Evolutionary conservation across 768 basidiomycete genomes (phyloP), one percentile per base, ranked within the genome.

Genomic region (Cantharellus anzutake): DNA sequence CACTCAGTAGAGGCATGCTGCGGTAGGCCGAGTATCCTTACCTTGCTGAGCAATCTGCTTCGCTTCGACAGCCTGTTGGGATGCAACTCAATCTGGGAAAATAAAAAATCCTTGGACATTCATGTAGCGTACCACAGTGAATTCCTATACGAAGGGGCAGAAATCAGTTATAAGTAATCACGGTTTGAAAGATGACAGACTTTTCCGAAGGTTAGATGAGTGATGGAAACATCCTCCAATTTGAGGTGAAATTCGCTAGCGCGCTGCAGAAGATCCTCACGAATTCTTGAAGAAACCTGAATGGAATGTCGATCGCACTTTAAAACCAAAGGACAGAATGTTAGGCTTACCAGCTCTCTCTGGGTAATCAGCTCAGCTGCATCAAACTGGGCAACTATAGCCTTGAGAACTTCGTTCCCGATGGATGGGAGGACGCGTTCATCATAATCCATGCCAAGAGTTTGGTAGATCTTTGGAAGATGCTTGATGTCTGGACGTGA

Each of bases 31-130:
- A 29, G 37, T 50, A n/a, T 3, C 63, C 73, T 55, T 65, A 89
- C 88, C 88, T 79, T 99, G 96, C 70, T 99, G 96, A 5, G 96
- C 96, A 70, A 99, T 97, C 71, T 98, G 96, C 71, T 99, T 99
- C 44, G 94, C 94, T 73, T 99, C 96, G 4, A 99, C 96, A n/a
- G 96, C 96, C 82, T 77, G 53, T 41, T 29, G 20, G 58, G 37
- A 60, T 53, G 39, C 7, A 60, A 5, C 48, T 51, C 51, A 50
- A 16, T 5, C 63, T 37, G 42, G 53, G 16, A 61, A 1, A 51
- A 34, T 37, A 42, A 57, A n/a, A 53, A 4, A 20, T 20, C 5
- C 42, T 4, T 41, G n/a, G n/a, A 4, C 11, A 39, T 20, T 44
- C 29, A 7, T 20, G 48, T 42, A 35, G 65, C 67, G 41, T 52